phyloP scores from a whole-genome alignment of 305 asterid species.

The Fraxinus nigra region DNA sequence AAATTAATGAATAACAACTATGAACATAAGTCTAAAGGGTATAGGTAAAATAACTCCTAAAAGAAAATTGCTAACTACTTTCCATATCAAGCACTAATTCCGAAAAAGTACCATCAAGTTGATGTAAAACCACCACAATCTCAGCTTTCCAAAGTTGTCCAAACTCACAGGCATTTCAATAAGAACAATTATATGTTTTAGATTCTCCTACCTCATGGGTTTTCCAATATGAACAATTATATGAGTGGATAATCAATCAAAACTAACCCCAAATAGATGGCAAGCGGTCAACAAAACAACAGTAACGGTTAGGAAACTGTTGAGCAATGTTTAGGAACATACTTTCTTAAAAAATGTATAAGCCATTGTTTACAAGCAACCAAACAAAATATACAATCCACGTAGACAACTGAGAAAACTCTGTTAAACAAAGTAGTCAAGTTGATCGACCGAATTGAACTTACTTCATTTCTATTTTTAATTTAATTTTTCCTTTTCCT shows the following conservation, averaged over 20 bases:
- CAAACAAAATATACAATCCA: not conserved
- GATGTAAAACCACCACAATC: not conserved
- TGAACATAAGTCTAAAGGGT: not conserved
- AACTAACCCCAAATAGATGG: not conserved
- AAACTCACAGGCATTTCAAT: not conserved
- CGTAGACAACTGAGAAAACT: not conserved
- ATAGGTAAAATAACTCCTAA: not conserved
- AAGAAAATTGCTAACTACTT: not conserved
- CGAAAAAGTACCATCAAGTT: not conserved
- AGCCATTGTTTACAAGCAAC: constrained; percentile 9
- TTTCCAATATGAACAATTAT: not conserved
- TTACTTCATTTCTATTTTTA: not conserved
- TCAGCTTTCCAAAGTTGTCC: not conserved
- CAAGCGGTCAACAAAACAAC: not conserved
- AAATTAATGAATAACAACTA: not conserved
- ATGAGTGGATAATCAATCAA: not conserved
- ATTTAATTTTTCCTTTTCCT: not conserved
- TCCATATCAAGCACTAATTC: not conserved
- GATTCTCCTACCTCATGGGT: not conserved
- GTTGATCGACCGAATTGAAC: not conserved
- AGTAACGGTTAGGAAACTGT: not conserved
- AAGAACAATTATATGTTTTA: not conserved
- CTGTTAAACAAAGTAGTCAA: not conserved
- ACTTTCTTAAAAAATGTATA: not conserved
- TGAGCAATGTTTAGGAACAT: not conserved